phyloP scores from a whole-genome alignment of 2,329 filamentous ascomycete species.

The Pseudopithomyces maydicus region DNA sequence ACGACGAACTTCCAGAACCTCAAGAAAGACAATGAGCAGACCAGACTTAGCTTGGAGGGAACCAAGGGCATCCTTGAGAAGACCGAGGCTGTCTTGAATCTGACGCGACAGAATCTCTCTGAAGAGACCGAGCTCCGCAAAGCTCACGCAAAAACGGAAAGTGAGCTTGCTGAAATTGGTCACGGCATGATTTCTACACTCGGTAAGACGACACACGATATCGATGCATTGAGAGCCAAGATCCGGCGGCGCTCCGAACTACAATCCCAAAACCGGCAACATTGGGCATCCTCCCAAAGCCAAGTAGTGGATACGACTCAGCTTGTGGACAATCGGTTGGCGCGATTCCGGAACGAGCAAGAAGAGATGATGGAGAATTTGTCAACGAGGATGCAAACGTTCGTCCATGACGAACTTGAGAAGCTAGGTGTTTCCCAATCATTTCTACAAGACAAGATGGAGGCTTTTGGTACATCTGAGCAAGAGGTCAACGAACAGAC shows the following conservation, averaged over 20 bases:
- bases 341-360: conserved; percentile 74
- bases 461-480: conserved; percentile 70
- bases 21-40: conserved; percentile 87
- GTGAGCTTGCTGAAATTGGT: conserved; percentile 74
- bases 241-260: conserved; percentile 83
- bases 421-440: conserved; percentile 72
- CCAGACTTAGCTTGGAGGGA: conserved; percentile 72
- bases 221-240: conserved; percentile 83
- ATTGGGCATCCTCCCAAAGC: conserved; percentile 77
- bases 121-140: conserved; percentile 81
- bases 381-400: conserved; percentile 73
- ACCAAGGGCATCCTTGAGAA: conserved; percentile 84
- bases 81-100: conserved; percentile 80
- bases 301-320: conserved; percentile 78
- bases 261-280: conserved; percentile 76
- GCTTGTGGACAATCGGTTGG: conserved; percentile 76
- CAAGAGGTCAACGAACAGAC: conserved; percentile 71
- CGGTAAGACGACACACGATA: conserved; percentile 76
- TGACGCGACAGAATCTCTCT: conserved; percentile 75
- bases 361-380: conserved; percentile 70
- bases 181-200: conserved; percentile 78
- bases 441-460: conserved; percentile 72
- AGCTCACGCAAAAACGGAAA: conserved; percentile 85
- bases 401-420: conserved; percentile 75
- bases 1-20: conserved; percentile 86